Evolutionary conservation across 2,329 filamentous ascomycete species (phyloP).

Genomic region (Fusarium poae): DNA sequence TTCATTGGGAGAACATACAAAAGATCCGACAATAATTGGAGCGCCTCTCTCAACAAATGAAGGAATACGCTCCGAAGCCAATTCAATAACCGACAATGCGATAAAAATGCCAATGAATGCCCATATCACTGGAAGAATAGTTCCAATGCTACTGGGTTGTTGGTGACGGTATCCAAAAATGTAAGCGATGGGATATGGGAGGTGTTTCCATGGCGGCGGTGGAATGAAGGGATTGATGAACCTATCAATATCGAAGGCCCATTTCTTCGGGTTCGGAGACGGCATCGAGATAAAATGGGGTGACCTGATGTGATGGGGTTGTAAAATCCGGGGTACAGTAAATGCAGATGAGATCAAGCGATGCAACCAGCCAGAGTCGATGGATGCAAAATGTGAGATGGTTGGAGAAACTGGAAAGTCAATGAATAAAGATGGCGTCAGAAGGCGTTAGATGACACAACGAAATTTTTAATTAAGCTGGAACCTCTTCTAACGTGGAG

Average conservation of each 20-base stretch:
- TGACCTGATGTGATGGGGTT: background rate
- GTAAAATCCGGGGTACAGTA: conserved; percentile 15
- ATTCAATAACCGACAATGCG: conserved; percentile 70
- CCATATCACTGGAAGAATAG: conserved; percentile 71
- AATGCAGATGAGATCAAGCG: conserved; percentile 12
- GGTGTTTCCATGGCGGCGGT: conserved; percentile 69
- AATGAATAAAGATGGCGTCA: background rate
- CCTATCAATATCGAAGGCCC: conserved; percentile 81
- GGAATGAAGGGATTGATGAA: conserved; percentile 79
- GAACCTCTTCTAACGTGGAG: background rate
- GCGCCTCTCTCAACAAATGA: conserved; percentile 65
- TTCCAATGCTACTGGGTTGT: conserved; percentile 61
- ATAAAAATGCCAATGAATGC: conserved; percentile 74
- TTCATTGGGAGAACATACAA: conserved; percentile 64
- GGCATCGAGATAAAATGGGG: conserved; percentile 24
- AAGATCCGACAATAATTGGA: conserved; percentile 76
- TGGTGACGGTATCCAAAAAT: conserved; percentile 74
- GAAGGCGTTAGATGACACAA: conserved; percentile 1
- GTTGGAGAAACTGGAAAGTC: background rate
- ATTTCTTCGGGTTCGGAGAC: conserved; percentile 46
- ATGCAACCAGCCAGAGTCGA: background rate
- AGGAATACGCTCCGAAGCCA: conserved; percentile 67
- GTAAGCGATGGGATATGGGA: conserved; percentile 76
- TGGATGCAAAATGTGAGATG: background rate
- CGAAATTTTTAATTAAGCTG: background rate